These are phyloP conservation scores for Hygrocybe punicea DNA, from an alignment of 768 basidiomycete species.

Conservation along the genomic window DNA sequence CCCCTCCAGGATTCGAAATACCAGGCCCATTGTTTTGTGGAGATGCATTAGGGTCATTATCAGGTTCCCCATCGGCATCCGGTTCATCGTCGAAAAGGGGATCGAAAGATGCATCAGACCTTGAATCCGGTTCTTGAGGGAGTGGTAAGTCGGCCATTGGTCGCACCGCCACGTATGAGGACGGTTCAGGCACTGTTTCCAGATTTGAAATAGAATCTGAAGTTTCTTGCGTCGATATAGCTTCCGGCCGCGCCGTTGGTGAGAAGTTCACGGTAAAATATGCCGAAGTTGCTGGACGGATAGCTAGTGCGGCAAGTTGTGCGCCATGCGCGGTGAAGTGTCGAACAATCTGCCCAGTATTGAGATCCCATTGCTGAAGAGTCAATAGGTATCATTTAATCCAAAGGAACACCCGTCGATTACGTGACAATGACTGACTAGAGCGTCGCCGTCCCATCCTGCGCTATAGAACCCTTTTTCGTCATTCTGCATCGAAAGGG, in stretches of 20 bases:
- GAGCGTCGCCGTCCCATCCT: conserved; percentile 89
- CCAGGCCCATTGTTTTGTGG: not conserved
- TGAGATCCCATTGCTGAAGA: conserved; percentile 93
- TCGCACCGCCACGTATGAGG: not conserved
- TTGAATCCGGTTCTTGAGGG: conserved; percentile 50
- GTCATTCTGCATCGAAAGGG: conserved; percentile 73
- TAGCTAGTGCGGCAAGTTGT: conserved; percentile 76
- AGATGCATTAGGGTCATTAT: conserved; percentile 7
- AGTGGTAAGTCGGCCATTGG: conserved; percentile 3
- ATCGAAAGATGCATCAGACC: conserved; percentile 79
- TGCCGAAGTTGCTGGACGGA: conserved; percentile 57
- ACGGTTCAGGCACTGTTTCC: not conserved
- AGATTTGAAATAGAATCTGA: conserved; percentile 5
- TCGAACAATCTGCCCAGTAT: conserved; percentile 77
- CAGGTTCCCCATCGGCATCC: conserved; percentile 53
- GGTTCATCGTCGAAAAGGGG: conserved; percentile 88
- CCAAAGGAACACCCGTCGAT: not conserved
- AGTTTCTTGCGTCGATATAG: conserved; percentile 3
- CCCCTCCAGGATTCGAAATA: not conserved
- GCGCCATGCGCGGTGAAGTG: conserved; percentile 79
- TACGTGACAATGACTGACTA: conserved; percentile 48
- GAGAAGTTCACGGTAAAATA: conserved; percentile 19
- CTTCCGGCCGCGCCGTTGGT: not conserved
- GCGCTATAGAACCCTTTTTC: conserved; percentile 88
- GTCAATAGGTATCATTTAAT: conserved; percentile 11